A percentile compares a stretch with the other conserved stretches of the same genome.
phyloP scores from a whole-genome alignment of 495 filamentous ascomycete species.

The Penicillium coffeae region DNA sequence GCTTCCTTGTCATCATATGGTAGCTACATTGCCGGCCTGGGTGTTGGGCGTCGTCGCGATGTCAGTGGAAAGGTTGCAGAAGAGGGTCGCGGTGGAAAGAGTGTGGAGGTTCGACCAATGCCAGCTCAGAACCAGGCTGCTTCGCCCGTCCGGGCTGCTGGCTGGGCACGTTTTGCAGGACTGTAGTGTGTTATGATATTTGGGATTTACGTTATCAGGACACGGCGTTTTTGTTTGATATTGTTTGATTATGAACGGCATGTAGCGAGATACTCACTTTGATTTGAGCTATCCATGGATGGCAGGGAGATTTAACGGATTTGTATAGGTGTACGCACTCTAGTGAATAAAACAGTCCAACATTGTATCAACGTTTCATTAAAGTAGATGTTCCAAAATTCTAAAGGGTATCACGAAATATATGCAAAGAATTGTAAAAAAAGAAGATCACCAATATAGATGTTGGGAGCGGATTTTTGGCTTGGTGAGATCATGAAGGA shows the following conservation, averaged over 20 bases:
- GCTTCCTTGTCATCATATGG: conserved; percentile 47
- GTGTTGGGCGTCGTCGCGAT: conserved; percentile 52
- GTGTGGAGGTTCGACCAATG: conserved; percentile 11
- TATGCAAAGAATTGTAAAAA: conserved; percentile 4
- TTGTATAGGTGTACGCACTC: not conserved
- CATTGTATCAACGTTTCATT: not conserved
- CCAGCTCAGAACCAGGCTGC: conserved; percentile 8
- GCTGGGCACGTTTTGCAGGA: conserved; percentile 47
- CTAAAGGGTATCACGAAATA: not conserved
- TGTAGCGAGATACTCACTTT: conserved; percentile 18
- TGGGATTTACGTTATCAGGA: conserved; percentile 4
- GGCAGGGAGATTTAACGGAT: not conserved
- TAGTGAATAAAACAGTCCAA: not conserved
- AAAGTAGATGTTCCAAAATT: not conserved
- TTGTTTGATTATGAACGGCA: conserved; percentile 17
- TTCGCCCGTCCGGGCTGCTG: conserved; percentile 33
- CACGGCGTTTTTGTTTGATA: conserved; percentile 15
- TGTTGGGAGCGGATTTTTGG: not conserved
- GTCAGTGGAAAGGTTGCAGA: conserved; percentile 85
- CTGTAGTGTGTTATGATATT: conserved; percentile 23
- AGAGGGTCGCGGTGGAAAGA: conserved; percentile 62
- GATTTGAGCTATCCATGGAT: not conserved
- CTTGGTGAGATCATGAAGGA: conserved; percentile 34
- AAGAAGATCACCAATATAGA: not conserved
- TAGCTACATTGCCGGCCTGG: conserved; percentile 53